phyloP scores from a whole-genome alignment of 495 filamentous ascomycete genomes.

The Cairneyella variabilis region DNA sequence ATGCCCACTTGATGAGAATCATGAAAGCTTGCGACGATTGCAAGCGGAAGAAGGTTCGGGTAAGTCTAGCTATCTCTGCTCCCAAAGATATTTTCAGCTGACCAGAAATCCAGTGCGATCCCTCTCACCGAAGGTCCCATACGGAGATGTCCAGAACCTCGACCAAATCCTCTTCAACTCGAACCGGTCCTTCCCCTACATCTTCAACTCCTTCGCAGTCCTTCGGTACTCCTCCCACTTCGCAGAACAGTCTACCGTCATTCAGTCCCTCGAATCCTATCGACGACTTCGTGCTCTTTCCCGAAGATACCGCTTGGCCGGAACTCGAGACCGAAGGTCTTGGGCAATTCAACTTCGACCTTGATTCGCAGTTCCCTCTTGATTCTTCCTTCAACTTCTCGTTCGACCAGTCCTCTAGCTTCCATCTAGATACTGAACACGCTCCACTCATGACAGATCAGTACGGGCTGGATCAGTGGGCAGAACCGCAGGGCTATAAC shows the following conservation, averaged over 20 bases:
- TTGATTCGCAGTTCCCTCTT: slow-evolving; percentile 6
- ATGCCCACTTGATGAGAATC: slow-evolving; percentile 54
- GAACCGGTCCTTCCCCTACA: neutral
- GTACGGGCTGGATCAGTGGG: slow-evolving; percentile 8
- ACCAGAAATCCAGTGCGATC: slow-evolving; percentile 22
- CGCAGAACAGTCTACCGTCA: neutral
- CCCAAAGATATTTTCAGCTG: neutral
- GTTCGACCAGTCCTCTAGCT: slow-evolving; percentile 4
- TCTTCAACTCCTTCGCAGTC: slow-evolving; percentile 6
- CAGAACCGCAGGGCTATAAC: neutral
- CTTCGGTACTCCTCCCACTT: neutral
- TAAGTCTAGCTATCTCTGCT: slow-evolving; percentile 7
- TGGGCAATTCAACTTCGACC: slow-evolving; percentile 21
- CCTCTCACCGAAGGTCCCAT: slow-evolving; percentile 19
- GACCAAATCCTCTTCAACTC: slow-evolving; percentile 11
- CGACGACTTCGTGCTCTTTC: slow-evolving; percentile 26
- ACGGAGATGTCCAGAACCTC: slow-evolving; percentile 20
- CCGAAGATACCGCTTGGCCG: slow-evolving; percentile 17
- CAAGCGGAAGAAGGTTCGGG: slow-evolving; percentile 44
- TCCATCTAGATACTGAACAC: neutral
- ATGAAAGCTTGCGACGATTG: slow-evolving; percentile 56
- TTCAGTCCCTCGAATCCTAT: slow-evolving; percentile 14
- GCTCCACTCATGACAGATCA: slow-evolving; percentile 6
- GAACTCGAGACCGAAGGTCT: slow-evolving; percentile 11
- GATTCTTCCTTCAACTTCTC: slow-evolving; percentile 5